Conservation (phyloP, 768 basidiomycete genomes). For the Tephrocybe rancida region DNA sequence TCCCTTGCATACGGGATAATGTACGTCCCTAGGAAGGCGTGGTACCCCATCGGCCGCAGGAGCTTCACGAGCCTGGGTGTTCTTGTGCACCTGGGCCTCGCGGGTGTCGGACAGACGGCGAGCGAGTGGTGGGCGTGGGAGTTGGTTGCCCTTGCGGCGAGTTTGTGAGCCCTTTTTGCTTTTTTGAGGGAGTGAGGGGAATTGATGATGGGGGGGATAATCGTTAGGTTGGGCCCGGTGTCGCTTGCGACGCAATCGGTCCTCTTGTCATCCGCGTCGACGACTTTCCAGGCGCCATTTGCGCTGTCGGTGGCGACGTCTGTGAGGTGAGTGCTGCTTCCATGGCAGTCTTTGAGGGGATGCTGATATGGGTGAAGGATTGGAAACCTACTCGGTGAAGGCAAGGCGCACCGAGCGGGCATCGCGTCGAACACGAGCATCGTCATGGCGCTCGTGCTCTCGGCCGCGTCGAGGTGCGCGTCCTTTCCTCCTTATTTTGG, state of each 20-base stretch:
- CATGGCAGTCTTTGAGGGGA: neutral
- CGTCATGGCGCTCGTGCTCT: constrained; percentile 64
- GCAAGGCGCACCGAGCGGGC: constrained; percentile 71
- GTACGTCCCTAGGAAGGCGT: constrained; percentile 71
- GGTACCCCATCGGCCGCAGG: constrained; percentile 71
- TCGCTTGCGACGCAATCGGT: constrained; percentile 89
- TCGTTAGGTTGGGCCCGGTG: constrained; percentile 76
- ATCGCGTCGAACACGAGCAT: constrained; percentile 68
- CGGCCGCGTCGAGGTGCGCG: constrained; percentile 63
- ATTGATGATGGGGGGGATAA: neutral
- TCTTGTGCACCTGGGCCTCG: constrained; percentile 75
- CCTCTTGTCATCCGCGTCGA: constrained; percentile 72
- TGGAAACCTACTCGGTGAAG: constrained; percentile 87
- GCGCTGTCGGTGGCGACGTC: constrained; percentile 82
- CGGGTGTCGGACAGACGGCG: constrained; percentile 85
- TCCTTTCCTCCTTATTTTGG: neutral
- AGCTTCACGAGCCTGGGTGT: constrained; percentile 71
- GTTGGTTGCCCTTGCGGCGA: constrained; percentile 63
- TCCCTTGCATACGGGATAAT: constrained; percentile 67
- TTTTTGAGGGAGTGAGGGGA: neutral
- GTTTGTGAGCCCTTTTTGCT: constrained; percentile 33
- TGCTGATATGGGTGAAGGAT: constrained; percentile 46
- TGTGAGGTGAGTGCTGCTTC: constrained; percentile 59
- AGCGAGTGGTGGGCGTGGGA: constrained; percentile 99
- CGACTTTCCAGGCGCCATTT: constrained; percentile 83